Evolutionary conservation across 2,329 filamentous ascomycete species (phyloP).

Genomic region (Curvularia spicifera): DNA sequence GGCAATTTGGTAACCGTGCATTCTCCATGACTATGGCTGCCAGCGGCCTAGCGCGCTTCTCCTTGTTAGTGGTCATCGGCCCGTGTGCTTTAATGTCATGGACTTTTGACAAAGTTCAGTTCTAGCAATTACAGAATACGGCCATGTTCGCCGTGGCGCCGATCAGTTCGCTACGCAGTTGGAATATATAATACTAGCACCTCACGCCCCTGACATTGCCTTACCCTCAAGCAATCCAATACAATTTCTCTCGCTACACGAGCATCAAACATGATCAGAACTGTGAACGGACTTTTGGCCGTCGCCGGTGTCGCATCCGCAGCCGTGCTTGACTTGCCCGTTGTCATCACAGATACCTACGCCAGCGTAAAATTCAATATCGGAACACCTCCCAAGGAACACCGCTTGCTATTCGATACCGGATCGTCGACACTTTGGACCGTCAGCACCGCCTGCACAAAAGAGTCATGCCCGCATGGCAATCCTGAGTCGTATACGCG

Average conservation of each 20-base stretch:
- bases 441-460: conserved; percentile 23
- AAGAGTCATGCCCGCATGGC: conserved; percentile 17
- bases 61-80: neutral
- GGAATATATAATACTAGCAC: neutral
- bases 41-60: neutral
- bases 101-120: neutral
- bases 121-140: neutral
- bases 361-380: conserved; percentile 9
- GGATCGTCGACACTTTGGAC: conserved; percentile 25
- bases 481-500: conserved; percentile 12
- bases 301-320: conserved; percentile 15
- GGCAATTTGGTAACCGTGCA: neutral
- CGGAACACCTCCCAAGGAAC: conserved; percentile 23
- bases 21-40: neutral
- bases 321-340: conserved; percentile 23
- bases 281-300: conserved; percentile 2
- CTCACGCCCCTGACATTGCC: neutral
- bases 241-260: neutral
- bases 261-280: neutral
- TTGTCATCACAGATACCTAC: conserved; percentile 18
- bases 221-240: neutral
- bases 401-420: conserved; percentile 26
- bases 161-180: neutral
- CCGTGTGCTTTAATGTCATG: neutral
- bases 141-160: neutral